Evolutionary conservation across 2,329 filamentous ascomycete species (phyloP), one percentile per base, ranked within the genome.

Genomic region (Didymosphaeria variabile): DNA sequence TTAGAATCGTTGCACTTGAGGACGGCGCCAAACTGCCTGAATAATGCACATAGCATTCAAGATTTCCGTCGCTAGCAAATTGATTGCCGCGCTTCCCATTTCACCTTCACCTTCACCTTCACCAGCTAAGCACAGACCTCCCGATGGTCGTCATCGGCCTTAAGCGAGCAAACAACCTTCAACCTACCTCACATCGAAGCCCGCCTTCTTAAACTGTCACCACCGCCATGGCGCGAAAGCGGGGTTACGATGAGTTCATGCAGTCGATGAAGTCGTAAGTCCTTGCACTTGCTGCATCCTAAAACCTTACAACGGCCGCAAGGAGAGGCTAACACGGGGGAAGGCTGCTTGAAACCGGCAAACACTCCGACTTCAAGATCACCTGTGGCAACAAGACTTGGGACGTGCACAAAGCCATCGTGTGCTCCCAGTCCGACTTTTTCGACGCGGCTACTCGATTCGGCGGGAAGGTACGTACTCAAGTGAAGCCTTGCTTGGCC

Each of bases 281-380:
- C 21, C n/a, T 34, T 49, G 13, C 44, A 26, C 26, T 26, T 13
- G 13, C 13, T 13, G 17, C 40, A n/a, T 17, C 15, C 34, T 36
- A 36, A 15, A 15, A 10, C 38, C 17, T 19, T 40, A 17, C 38
- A 40, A n/a, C 8, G 4, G 38, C 17, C 15, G 13, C 6, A 8
- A 40, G 7, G 3, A 19, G 15, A n/a, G 15, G 6, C 38, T 40
- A 40, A 45, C 8, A 45, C 23, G 10, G 17, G 6, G 8, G 2
- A 17, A 57, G 49, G 32, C 42, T 60, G 19, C 53, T 59, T 13
- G 44, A 62, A 29, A 52, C 42, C n/a, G 62, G 62, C 29, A 56
- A 63, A 8, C 45, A 62, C 42, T 60, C 65, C 6, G 65, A 67
- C 40, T 57, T 65, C 38, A 53, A 38, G 13, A 61, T 67, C 34